Evolutionary conservation across 441 rosid genomes (phyloP).

Genomic region (Gossypium davidsonii): DNA sequence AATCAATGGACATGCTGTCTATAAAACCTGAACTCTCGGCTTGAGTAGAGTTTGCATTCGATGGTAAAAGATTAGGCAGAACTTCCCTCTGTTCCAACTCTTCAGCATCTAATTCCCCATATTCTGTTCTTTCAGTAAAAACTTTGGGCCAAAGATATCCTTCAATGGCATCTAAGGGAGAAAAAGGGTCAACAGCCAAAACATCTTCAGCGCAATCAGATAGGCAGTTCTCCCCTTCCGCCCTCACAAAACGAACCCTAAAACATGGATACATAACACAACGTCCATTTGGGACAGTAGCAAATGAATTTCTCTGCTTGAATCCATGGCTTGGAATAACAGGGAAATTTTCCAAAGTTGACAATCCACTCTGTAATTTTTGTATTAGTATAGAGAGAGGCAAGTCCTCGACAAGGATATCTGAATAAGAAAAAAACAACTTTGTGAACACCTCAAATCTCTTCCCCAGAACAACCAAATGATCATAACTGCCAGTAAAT

Average conservation of each 20-base stretch:
- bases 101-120: constrained; percentile 29
- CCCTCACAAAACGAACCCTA: constrained; percentile 66
- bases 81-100: constrained; percentile 33
- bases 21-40: constrained; percentile 30
- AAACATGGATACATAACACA: constrained; percentile 58
- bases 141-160: constrained; percentile 67
- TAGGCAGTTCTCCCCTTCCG: constrained; percentile 60
- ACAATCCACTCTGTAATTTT: constrained; percentile 73
- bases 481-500: constrained; percentile 23
- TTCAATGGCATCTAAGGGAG: constrained; percentile 60
- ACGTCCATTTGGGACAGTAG: constrained; percentile 61
- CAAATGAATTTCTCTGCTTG: constrained; percentile 60
- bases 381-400: constrained; percentile 54
- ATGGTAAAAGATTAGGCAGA: neutral
- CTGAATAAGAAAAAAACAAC: constrained; percentile 46
- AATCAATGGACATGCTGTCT: constrained; percentile 35
- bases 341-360: constrained; percentile 85
- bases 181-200: constrained; percentile 77
- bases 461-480: constrained; percentile 40
- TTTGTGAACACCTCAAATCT: constrained; percentile 68
- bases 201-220: constrained; percentile 51
- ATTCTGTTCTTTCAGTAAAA: constrained; percentile 28
- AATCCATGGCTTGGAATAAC: constrained; percentile 46
- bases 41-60: constrained; percentile 2
- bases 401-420: constrained; percentile 36